A percentile compares a stretch with the other conserved stretches of the same genome.
Evolutionary conservation across 208 protist species (phyloP).

Genomic region (Wallacemonas sp.): DNA sequence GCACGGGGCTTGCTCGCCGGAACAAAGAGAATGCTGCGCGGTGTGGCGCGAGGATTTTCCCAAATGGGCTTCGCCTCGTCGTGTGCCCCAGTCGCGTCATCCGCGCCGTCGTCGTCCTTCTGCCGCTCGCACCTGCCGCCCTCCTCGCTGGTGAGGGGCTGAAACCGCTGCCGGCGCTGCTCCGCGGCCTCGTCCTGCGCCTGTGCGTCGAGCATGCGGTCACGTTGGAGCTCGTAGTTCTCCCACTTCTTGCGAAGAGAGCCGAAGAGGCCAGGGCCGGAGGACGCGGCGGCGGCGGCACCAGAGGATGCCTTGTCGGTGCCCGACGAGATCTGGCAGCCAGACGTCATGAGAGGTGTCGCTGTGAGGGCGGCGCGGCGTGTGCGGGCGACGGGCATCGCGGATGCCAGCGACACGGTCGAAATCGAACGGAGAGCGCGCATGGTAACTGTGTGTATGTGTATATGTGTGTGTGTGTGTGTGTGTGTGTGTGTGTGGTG

Average conservation of each 20-base stretch:
- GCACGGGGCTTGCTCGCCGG: constrained; percentile 56
- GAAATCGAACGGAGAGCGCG: no score
- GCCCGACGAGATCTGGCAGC: no score
- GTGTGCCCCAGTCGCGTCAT: background rate
- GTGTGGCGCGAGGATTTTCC: constrained; percentile 52
- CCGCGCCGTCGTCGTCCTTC: background rate
- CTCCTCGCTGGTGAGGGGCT: constrained; percentile 8
- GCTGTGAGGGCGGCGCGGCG: no score
- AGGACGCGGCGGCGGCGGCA: no score
- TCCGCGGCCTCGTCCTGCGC: constrained; percentile 19
- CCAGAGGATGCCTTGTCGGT: no score
- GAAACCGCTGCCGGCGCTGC: constrained; percentile 3
- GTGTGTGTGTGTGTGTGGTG: no score
- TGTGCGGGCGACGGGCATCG: no score
- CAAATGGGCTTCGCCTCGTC: constrained; percentile 33
- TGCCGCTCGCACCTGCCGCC: background rate
- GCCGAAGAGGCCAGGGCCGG: constrained; percentile 25
- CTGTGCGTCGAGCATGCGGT: constrained; percentile 45
- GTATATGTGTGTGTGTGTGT: no score
- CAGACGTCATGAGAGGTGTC: no score
- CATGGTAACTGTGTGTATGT: no score
- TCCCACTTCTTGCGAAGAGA: constrained; percentile 33
- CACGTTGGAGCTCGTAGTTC: constrained; percentile 50
- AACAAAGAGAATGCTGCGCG: constrained; percentile 80
- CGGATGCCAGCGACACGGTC: no score